These are phyloP conservation scores for Xylariaceae sp. DNA, from an alignment of 2,329 filamentous ascomycete species.

Conservation along the genomic window DNA sequence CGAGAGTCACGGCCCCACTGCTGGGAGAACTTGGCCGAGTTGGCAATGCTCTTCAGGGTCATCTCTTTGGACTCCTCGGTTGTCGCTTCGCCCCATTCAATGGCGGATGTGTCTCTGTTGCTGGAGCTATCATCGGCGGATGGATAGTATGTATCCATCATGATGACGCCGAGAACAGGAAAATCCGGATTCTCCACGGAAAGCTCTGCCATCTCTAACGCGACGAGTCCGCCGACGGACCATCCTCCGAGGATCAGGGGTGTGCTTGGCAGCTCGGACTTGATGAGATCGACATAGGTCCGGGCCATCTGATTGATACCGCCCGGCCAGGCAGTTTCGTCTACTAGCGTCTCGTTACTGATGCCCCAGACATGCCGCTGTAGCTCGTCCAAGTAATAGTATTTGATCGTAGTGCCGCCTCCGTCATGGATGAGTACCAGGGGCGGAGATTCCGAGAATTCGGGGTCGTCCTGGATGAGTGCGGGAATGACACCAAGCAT, in stretches of 20 bases:
- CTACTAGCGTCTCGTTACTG: constrained; percentile 4
- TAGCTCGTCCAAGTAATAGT: constrained; percentile 4
- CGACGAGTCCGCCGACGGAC: constrained; percentile 6
- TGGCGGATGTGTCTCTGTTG: constrained; percentile 1
- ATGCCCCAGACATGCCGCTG: constrained; percentile 6
- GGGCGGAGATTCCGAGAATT: constrained; percentile 3
- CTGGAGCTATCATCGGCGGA: background rate
- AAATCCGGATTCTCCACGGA: background rate
- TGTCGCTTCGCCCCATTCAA: constrained; percentile 9
- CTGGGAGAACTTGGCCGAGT: constrained; percentile 5
- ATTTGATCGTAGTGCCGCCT: constrained; percentile 5
- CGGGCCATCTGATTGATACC: constrained; percentile 5
- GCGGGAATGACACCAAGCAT: constrained; percentile 5
- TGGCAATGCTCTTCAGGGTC: constrained; percentile 3
- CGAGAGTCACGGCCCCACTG: constrained; percentile 2
- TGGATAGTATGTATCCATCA: constrained; percentile 8
- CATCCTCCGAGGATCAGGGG: constrained; percentile 6
- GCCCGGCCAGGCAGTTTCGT: constrained; percentile 4
- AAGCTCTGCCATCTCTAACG: constrained; percentile 7
- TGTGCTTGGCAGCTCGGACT: constrained; percentile 1
- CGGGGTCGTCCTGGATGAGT: constrained; percentile 9
- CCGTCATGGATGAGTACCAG: constrained; percentile 7
- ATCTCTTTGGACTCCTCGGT: constrained; percentile 6
- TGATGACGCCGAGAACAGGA: constrained; percentile 6
- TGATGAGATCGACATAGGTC: constrained; percentile 6